Evolutionary conservation across 768 basidiomycete species (phyloP), one percentile per base, ranked within the genome.

Genomic region (Boletus tomentosulus): DNA sequence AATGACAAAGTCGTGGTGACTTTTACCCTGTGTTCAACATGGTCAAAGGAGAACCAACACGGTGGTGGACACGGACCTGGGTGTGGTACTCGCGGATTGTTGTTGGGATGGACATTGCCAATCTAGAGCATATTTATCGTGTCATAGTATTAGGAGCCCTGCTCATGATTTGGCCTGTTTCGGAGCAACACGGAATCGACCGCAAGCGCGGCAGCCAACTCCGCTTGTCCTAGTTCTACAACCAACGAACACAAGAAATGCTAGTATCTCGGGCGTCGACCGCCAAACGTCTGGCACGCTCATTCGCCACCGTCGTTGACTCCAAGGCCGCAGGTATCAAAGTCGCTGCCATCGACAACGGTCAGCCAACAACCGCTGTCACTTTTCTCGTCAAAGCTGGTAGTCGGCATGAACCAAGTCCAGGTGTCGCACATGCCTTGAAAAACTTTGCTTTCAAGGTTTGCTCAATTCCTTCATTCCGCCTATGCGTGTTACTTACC

Each of bases 401-500:
- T 51, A 85, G 85, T 66, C 78, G 97, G 65, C 94, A 84, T 70
- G 89, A 99, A 78, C 73, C 84, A 58, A 87, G 87, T 67, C 83
- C 92, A 41, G 96, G 96, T 63, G 83, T 93, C 54, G 94, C 96
- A 3, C 91, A 96, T 76, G 87, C 84, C 57, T 80, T 98, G 72
- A 97, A 97, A 82, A 95, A 93, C 83, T 98, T 94, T 81, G 88
- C 94, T 55, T 98, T 96, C 86, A 98, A 97, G 89, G 96, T 98
- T 61, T 46, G 84, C 66, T 44, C 30, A 22, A 1, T 6, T 12
- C 51, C 41, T 51, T 42, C 22, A 5, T 4, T 43, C 19, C 37
- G 1, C 9, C 12, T 34, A 13, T 13, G 33, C 10, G 30, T 11
- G 33, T 34, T 13, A 5, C 11, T 34, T 34, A 34, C 56, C 46